Base-by-base conservation (phyloP, 345 rosid genomes). In the Tarenaya hassleriana region DNA sequence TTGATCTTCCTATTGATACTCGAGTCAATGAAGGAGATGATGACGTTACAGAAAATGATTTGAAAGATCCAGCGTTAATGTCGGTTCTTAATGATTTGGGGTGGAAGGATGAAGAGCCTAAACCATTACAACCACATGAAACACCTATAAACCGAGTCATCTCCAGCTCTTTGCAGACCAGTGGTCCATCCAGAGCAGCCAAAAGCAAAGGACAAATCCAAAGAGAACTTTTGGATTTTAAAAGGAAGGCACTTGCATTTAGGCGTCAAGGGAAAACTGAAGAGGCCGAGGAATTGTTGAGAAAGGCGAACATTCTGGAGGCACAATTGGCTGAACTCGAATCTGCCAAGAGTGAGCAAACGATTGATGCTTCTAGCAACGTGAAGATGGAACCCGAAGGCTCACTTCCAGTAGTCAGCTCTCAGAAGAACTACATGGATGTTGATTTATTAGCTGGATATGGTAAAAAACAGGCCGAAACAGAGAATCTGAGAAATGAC, bases 151-250 rank as follows among this genome's bases (percentile, higher is more conserved):
- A 61, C 47, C 46, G 47, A 61, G 50, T 40, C 56, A 42, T 61
- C 12, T 32, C 8, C 52, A 63, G 66, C 62, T 58, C 75, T 54
- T 34, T 29, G 41, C 60, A 60, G 37, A 69, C 72, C 16, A 40
- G 44, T 1, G 66, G 35, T 19, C 47, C 60, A 34, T 58, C 51
- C 6, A 1, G n/a, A 14, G 53, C 50, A 39, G 58, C 61, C 34
- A 70, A 75, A 71, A 77, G 60, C 32, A 78, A 69, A 70, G 75
- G 72, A 27, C 81, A 78, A 66, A 71, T 75, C 50, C 81, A 76
- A 52, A 68, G 70, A 75, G 81, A 80, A 55, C 84, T 78, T 40
- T 38, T 77, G 55, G 78, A 70, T 53, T 62, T 82, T 59, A 79
- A 77, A 63, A 77, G 86, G 55, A 77, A 73, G 54, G 83, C 77